Evolutionary conservation across 805 yeast species (phyloP).

Genomic region (Suhomyces sp.): DNA sequence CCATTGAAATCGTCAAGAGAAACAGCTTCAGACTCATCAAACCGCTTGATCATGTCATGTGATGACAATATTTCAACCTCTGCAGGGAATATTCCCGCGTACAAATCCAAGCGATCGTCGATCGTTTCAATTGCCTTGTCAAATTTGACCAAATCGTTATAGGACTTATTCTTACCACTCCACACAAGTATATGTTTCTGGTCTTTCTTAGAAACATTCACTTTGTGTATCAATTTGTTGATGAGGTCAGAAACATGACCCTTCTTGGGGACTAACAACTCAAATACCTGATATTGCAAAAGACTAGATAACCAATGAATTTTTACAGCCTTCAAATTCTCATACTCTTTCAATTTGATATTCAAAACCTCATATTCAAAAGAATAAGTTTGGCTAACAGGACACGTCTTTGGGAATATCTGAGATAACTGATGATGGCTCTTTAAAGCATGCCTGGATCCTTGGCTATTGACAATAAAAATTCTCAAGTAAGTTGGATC

Average conservation of each 20-base stretch:
- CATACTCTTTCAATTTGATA: conserved; percentile 73
- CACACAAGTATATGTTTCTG: conserved; percentile 53
- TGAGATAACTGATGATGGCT: conserved; percentile 37
- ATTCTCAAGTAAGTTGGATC: conserved; percentile 65
- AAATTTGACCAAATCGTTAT: conserved; percentile 37
- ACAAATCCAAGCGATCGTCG: conserved; percentile 35
- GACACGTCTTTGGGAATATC: conserved; percentile 41
- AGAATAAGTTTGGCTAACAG: conserved; percentile 42
- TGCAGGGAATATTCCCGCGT: conserved; percentile 43
- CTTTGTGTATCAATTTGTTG: conserved; percentile 54
- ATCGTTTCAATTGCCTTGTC: conserved; percentile 35
- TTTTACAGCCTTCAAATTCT: conserved; percentile 64
- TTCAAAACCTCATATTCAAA: conserved; percentile 78
- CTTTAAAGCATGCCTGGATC: conserved; percentile 52
- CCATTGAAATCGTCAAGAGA: conserved; percentile 22
- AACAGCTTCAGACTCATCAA: conserved; percentile 17
- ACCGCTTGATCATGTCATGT: conserved; percentile 34
- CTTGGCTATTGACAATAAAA: conserved; percentile 57
- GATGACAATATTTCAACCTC: conserved; percentile 39
- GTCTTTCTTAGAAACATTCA: conserved; percentile 49
- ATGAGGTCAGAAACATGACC: conserved; percentile 58
- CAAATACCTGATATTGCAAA: conserved; percentile 65
- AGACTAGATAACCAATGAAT: conserved; percentile 73
- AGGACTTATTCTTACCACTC: conserved; percentile 47
- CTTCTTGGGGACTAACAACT: conserved; percentile 64